A percentile compares a stretch with the other conserved stretches of the same genome.
Evolutionary conservation across 225 moss, liverwort and hornwort species (phyloP).

Genomic region (Asterella californica): DNA sequence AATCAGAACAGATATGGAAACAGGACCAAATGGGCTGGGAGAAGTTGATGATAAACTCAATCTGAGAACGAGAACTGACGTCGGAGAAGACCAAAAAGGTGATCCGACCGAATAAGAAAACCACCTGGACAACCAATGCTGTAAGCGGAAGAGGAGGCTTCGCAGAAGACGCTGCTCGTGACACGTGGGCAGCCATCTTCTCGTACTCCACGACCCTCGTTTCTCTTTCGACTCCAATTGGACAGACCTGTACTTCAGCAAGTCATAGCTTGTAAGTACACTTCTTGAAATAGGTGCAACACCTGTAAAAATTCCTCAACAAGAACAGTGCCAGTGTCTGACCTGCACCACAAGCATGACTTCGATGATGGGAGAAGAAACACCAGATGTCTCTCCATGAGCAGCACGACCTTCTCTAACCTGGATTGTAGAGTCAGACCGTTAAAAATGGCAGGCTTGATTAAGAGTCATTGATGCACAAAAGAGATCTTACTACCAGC

Average conservation of each 20-base stretch:
- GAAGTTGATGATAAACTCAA: too few species aligned
- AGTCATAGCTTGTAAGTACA: background rate
- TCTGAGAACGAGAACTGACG: background rate
- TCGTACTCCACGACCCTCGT: constrained; percentile 58
- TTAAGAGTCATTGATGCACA: background rate
- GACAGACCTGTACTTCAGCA: constrained; percentile 56
- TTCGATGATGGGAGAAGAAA: constrained; percentile 57
- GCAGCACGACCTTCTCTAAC: constrained; percentile 89
- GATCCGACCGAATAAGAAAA: background rate
- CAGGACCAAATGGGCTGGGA: too few species aligned
- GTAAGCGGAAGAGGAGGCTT: constrained; percentile 75
- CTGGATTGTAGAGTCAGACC: constrained; percentile 28
- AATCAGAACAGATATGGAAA: too few species aligned
- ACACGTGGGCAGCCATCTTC: constrained; percentile 59
- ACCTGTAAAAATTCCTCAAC: background rate
- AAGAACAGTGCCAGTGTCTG: background rate
- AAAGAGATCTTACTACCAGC: background rate
- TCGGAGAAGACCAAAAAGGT: background rate
- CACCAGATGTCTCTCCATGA: constrained; percentile 36
- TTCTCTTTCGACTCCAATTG: constrained; percentile 41
- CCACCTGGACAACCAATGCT: constrained; percentile 84
- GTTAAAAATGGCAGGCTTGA: background rate
- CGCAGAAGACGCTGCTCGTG: constrained; percentile 50
- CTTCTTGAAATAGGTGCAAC: background rate
- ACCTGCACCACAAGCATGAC: constrained; percentile 97